Base-by-base conservation (phyloP, 2,329 filamentous ascomycete genomes). In the Ceratocystis alfenasii region DNA sequence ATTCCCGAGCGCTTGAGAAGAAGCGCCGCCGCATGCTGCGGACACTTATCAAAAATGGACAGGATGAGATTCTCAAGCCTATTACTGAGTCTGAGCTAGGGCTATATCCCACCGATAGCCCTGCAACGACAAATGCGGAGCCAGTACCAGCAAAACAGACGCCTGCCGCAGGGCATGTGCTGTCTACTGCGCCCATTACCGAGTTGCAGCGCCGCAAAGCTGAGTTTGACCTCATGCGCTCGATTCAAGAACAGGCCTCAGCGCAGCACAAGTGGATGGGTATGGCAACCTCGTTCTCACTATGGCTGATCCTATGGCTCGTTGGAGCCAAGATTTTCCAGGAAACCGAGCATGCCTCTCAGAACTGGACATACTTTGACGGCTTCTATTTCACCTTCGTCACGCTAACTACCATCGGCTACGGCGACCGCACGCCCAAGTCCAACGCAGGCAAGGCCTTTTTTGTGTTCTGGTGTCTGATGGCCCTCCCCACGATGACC, bases 391-490 rank as follows among this genome's bases (percentile, higher is more conserved):
- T 96, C 72, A 86, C 86, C 70, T 96, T 94, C 74, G 85, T 90
- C 44, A 87, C 86, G 2, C 81, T 96, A 28, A 79, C 91, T 1
- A 96, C 92, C 0, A 89, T 96, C 46, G 92, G 92, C 0, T 96
- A 95, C 70, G 92, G 92, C 2, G 90, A 95, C 69, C 74, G 87
- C 4, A 84, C 86, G 1, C 90, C 90, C 0, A 78, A 85, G n/a
- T 89, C 87, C 1, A 92, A 91, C 69, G 81, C 86, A 0, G 90
- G 89, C 1, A 86, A 89, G 65, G 84, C 89, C 0, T 95, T 96
- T 73, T 96, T 95, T 71, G 89, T 96, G n/a, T 86, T 96, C 66
- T 96, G 92, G 92, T 89, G 87, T 15, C 74, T 96, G 1, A 81
- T 96, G 30, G 90, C 91, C 0, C 80, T 96, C 2, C 92, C 92